Evolutionary conservation across 2,329 filamentous ascomycete genomes (phyloP).

Genomic region (Penicillium aurantiogriseum): DNA sequence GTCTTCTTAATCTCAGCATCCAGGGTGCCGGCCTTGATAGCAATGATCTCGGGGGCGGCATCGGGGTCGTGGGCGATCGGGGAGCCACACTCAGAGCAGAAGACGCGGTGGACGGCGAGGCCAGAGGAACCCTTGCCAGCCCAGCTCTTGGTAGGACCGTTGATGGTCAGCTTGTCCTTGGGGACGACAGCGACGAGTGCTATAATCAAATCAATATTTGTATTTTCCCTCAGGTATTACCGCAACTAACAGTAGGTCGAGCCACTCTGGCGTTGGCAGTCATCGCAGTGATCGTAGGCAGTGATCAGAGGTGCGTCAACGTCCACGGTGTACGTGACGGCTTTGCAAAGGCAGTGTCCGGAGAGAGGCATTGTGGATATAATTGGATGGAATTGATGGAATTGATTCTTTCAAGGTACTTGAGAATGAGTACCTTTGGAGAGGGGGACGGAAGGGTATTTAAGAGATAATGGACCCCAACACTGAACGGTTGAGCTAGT

Average conservation of each 20-base stretch:
- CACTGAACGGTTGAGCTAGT: neutral
- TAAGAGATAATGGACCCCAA: conserved; percentile 6
- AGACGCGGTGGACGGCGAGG: conserved; percentile 64
- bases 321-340: conserved; percentile 66
- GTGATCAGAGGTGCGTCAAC: conserved; percentile 42
- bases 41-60: conserved; percentile 67
- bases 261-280: conserved; percentile 68
- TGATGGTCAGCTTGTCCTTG: conserved; percentile 64
- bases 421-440: conserved; percentile 19
- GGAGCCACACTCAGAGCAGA: conserved; percentile 68
- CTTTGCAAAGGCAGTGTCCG: conserved; percentile 70
- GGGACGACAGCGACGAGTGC: conserved; percentile 64
- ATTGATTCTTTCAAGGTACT: conserved; percentile 24
- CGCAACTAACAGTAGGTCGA: conserved; percentile 58
- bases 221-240: neutral
- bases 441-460: conserved; percentile 10
- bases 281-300: conserved; percentile 70
- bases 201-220: conserved; percentile 30
- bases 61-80: conserved; percentile 70
- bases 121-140: conserved; percentile 61
- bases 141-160: conserved; percentile 64
- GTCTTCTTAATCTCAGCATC: conserved; percentile 65
- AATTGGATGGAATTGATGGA: neutral
- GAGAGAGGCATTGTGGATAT: conserved; percentile 59
- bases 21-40: conserved; percentile 65